Conservation (phyloP, 495 filamentous ascomycete species). For the Xylaria intraflava region DNA sequence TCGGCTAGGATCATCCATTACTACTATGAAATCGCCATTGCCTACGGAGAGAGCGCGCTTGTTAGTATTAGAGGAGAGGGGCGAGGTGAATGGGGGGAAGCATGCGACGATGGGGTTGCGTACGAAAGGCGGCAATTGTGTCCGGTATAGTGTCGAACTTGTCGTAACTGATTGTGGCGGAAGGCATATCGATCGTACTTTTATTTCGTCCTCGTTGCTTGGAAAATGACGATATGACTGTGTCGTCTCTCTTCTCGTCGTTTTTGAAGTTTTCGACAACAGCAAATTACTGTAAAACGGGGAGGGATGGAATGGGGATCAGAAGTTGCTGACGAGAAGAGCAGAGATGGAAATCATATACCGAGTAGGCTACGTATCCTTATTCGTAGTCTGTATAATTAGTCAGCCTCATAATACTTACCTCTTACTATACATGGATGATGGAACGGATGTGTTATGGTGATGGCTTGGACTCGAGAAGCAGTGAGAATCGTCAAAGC, state of each 20-base stretch:
- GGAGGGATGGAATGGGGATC: not conserved
- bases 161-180: slow-evolving; percentile 34
- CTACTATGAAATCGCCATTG: slow-evolving; percentile 88
- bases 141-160: slow-evolving; percentile 83
- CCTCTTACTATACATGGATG: too few relatives aligned
- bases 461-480: too few relatives aligned
- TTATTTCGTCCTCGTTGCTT: not conserved
- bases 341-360: not conserved
- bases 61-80: not conserved
- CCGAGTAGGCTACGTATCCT: too few relatives aligned
- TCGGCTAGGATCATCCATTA: slow-evolving; percentile 80
- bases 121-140: slow-evolving; percentile 76
- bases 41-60: slow-evolving; percentile 38
- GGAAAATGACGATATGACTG: not conserved
- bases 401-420: not conserved
- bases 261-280: not conserved
- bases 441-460: too few relatives aligned
- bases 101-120: slow-evolving; percentile 25
- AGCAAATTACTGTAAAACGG: not conserved
- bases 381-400: not conserved
- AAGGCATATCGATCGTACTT: slow-evolving; percentile 30
- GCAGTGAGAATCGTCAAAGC: too few relatives aligned
- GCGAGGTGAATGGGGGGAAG: not conserved
- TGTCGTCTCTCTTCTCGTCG: not conserved
- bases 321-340: not conserved